Evolutionary conservation across 2,329 filamentous ascomycete genomes (phyloP).

Genomic region (Fusarium cyanostomum): DNA sequence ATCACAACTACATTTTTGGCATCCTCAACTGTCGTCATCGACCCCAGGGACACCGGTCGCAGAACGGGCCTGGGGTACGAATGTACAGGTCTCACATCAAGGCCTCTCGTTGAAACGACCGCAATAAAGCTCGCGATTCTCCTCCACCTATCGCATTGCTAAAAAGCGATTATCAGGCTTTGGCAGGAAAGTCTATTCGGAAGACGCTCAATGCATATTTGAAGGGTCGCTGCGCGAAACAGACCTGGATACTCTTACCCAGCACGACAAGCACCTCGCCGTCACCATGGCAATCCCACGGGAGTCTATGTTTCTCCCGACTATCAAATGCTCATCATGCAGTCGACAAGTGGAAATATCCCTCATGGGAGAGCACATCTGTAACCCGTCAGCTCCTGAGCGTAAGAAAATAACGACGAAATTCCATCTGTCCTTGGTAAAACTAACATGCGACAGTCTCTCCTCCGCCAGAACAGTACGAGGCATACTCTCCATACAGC

Average conservation of each 20-base stretch:
- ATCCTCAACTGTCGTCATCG: conserved; percentile 22
- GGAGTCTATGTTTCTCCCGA: conserved; percentile 77
- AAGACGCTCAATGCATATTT: conserved; percentile 18
- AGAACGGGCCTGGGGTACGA: conserved; percentile 44
- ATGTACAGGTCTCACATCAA: conserved; percentile 32
- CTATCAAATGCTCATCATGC: conserved; percentile 89
- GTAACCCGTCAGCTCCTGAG: conserved; percentile 62
- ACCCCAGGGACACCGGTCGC: conserved; percentile 42
- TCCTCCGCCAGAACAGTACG: conserved; percentile 49
- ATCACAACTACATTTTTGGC: conserved; percentile 18
- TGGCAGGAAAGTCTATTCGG: conserved; percentile 4
- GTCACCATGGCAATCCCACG: conserved; percentile 61
- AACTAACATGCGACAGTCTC: conserved; percentile 45
- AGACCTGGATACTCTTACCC: neutral
- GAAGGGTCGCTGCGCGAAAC: conserved; percentile 3
- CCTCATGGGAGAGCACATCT: conserved; percentile 86
- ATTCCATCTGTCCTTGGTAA: neutral
- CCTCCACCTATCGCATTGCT: conserved; percentile 1
- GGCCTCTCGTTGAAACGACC: conserved; percentile 24
- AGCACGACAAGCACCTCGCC: conserved; percentile 11
- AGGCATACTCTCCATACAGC: conserved; percentile 43
- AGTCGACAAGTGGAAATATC: conserved; percentile 82
- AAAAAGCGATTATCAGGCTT: conserved; percentile 1
- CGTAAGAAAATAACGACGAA: conserved; percentile 47
- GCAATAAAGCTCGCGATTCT: conserved; percentile 12